Percentiles rank a stretch among this genome's conserved stretches.
phyloP scores from a whole-genome alignment of 495 filamentous ascomycete species.

The Monascus purpureus region DNA sequence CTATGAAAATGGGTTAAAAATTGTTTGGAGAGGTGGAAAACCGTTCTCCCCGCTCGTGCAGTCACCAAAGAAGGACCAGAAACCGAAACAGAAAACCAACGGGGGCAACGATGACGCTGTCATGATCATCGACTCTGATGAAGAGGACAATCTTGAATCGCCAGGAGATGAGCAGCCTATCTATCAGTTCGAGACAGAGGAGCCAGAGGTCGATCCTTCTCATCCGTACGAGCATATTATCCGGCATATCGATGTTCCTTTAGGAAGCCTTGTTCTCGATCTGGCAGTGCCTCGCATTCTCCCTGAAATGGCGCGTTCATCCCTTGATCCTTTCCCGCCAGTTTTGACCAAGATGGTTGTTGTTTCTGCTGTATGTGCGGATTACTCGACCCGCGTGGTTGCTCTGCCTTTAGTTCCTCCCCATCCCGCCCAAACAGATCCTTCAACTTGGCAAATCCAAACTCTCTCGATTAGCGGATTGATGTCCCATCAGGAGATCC shows the following conservation, averaged over 20 bases:
- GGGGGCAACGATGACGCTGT: constrained; percentile 41
- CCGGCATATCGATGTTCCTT: constrained; percentile 52
- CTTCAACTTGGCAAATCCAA: constrained; percentile 42
- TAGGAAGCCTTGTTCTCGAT: constrained; percentile 46
- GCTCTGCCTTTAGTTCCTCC: constrained; percentile 63
- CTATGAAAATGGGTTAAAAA: constrained; percentile 60
- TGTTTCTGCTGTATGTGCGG: constrained; percentile 56
- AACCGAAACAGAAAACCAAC: constrained; percentile 17
- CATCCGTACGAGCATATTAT: constrained; percentile 40
- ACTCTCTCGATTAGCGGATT: constrained; percentile 37
- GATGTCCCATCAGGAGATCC: constrained; percentile 43
- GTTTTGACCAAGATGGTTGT: constrained; percentile 52
- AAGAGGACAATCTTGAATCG: constrained; percentile 41
- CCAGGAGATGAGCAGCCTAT: constrained; percentile 26
- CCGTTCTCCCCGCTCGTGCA: constrained; percentile 37
- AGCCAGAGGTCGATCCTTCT: constrained; percentile 44
- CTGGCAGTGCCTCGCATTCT: constrained; percentile 45
- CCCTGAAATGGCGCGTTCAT: constrained; percentile 27
- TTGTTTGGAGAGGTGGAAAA: constrained; percentile 71
- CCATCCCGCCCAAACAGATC: constrained; percentile 35
- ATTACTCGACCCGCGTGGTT: constrained; percentile 51
- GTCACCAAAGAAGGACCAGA: constrained; percentile 11
- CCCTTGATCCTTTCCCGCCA: constrained; percentile 41
- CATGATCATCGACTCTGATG: constrained; percentile 72
- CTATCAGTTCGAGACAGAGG: constrained; percentile 40